Conservation (phyloP, 2,329 filamentous ascomycete genomes). For the Fusarium nygamai region DNA sequence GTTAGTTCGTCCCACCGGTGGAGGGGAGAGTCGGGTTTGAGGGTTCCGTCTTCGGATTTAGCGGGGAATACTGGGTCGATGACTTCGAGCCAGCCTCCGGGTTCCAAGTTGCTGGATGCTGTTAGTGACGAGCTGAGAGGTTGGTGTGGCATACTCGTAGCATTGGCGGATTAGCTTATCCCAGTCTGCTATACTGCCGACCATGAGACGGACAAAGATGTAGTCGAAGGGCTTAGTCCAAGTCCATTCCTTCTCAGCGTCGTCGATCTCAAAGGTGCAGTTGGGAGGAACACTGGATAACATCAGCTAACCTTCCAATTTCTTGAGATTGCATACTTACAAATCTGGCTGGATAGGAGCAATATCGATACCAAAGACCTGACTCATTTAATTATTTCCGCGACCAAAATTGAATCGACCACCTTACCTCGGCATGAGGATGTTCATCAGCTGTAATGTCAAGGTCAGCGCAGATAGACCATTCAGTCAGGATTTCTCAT, state of each 20-base stretch:
- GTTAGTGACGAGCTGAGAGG: background rate
- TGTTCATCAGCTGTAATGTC: conserved; percentile 11
- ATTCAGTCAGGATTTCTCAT: background rate
- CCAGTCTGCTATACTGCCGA: conserved; percentile 29
- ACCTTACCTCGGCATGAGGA: conserved; percentile 20
- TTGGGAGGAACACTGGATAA: background rate
- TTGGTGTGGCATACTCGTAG: background rate
- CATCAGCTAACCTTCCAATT: fast-evolving
- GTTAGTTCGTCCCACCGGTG: conserved; percentile 27
- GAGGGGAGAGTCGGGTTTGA: background rate
- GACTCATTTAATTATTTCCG: fast-evolving
- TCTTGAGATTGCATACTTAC: fast-evolving
- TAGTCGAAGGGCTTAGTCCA: conserved; percentile 23
- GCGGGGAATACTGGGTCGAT: conserved; percentile 29
- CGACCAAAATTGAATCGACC: fast-evolving
- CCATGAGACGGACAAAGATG: conserved; percentile 28
- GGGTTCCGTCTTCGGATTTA: conserved; percentile 25
- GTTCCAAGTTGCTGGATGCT: background rate
- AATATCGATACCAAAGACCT: conserved; percentile 25
- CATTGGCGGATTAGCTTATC: background rate
- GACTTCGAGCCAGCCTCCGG: conserved; percentile 32
- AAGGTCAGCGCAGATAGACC: background rate
- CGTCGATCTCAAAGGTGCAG: conserved; percentile 22
- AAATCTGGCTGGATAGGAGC: conserved; percentile 22
- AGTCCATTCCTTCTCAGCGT: conserved; percentile 25